A percentile compares a stretch with the other conserved stretches of the same genome.
Evolutionary conservation across 164 flowering plant genomes (phyloP).

Genomic region (Magnolia sinica): DNA sequence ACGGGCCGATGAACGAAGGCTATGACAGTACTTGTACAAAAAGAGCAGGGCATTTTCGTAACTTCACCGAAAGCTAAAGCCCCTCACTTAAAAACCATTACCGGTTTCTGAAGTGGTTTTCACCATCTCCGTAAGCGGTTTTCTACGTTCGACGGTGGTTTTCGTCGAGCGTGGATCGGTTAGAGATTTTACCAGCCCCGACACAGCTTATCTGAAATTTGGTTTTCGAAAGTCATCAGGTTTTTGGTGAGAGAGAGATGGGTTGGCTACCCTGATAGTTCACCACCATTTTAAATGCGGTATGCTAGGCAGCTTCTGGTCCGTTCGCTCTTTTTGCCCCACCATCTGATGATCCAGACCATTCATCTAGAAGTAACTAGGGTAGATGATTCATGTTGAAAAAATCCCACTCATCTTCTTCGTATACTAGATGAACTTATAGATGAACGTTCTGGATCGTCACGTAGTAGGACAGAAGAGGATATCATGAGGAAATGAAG

Average conservation of each 20-base stretch:
- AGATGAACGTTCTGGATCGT: neutral
- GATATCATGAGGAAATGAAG: too few relatives aligned
- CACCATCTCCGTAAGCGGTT: constrained; percentile 3
- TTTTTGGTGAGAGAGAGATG: constrained; percentile 13
- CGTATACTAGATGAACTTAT: neutral
- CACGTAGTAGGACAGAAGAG: too few relatives aligned
- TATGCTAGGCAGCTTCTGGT: too few relatives aligned
- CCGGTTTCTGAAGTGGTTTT: neutral
- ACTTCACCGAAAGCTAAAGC: too few relatives aligned
- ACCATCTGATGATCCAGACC: too few relatives aligned
- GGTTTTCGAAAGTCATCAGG: constrained; percentile 32
- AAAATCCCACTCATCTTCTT: neutral
- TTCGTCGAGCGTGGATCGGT: constrained; percentile 2
- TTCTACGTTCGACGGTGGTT: constrained; percentile 31
- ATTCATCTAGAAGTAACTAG: too few relatives aligned
- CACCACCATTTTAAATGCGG: neutral
- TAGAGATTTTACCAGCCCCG: neutral
- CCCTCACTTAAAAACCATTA: neutral
- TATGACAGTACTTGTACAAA: too few relatives aligned
- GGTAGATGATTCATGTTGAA: too few relatives aligned
- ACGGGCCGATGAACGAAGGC: too few relatives aligned
- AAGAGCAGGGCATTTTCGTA: too few relatives aligned
- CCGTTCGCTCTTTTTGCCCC: too few relatives aligned
- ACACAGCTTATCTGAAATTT: constrained; percentile 29
- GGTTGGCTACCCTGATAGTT: neutral